phyloP scores from a whole-genome alignment of 768 basidiomycete species.

The Panaeolus papilionaceus region DNA sequence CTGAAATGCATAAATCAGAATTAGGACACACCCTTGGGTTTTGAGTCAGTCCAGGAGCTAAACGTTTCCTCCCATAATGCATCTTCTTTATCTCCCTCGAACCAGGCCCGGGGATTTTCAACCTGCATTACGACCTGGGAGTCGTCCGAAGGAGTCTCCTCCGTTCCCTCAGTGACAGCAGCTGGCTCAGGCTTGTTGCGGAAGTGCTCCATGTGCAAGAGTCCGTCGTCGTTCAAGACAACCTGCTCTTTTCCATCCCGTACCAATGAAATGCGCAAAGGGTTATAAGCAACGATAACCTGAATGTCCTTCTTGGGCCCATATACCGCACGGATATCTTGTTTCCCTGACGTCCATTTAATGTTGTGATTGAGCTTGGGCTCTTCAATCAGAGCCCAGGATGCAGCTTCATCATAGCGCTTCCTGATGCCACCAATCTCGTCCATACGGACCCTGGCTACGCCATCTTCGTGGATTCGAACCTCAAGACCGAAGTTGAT shows the following conservation, averaged over 20 bases:
- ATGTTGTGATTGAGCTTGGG: conserved; percentile 67
- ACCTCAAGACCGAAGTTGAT: conserved; percentile 84
- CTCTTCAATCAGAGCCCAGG: conserved; percentile 84
- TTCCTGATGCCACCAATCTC: conserved; percentile 80
- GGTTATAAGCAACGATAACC: conserved; percentile 74
- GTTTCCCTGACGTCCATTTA: conserved; percentile 71
- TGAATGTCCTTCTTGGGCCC: conserved; percentile 68
- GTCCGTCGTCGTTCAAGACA: conserved; percentile 85
- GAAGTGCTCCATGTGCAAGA: conserved; percentile 99
- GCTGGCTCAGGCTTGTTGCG: conserved; percentile 62
- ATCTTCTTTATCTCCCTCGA: conserved; percentile 86
- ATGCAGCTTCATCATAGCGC: conserved; percentile 90
- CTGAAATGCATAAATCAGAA: neutral
- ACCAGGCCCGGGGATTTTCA: conserved; percentile 71
- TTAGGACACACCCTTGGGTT: conserved; percentile 84
- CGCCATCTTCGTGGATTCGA: conserved; percentile 85
- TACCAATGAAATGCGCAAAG: conserved; percentile 75
- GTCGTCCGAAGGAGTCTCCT: conserved; percentile 50
- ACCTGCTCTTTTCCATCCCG: conserved; percentile 83
- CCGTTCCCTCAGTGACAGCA: conserved; percentile 51
- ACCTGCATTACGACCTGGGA: conserved; percentile 60
- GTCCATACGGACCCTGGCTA: conserved; percentile 93
- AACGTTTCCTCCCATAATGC: conserved; percentile 92
- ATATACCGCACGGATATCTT: conserved; percentile 67
- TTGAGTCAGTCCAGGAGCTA: conserved; percentile 86